These are phyloP conservation scores for Ophiocordyceps camponoti-floridani DNA, from an alignment of 2,329 filamentous ascomycete genomes.

Conservation along the genomic window DNA sequence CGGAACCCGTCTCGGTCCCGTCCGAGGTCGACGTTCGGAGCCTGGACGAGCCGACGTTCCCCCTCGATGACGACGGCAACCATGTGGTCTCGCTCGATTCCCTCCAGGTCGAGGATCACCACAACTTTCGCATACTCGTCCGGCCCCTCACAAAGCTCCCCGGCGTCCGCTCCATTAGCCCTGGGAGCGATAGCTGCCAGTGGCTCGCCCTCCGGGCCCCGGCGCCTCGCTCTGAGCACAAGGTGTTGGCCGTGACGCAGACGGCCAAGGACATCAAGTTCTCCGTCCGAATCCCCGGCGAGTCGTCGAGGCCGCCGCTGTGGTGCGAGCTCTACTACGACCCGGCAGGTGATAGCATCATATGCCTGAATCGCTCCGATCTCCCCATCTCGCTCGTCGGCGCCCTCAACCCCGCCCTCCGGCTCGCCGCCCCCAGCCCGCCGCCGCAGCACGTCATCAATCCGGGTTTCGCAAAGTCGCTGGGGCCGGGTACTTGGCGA, in stretches of 20 bases:
- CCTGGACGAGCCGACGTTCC: constrained; percentile 22
- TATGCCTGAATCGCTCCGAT: constrained; percentile 36
- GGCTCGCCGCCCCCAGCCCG: constrained; percentile 13
- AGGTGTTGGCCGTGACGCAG: constrained; percentile 41
- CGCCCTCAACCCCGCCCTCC: constrained; percentile 19
- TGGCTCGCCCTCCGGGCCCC: constrained; percentile 39
- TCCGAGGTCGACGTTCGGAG: constrained; percentile 32
- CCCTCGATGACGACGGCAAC: constrained; percentile 14
- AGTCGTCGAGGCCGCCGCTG: constrained; percentile 27
- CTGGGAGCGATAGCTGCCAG: constrained; percentile 35
- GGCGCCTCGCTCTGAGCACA: constrained; percentile 32
- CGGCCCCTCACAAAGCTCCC: constrained; percentile 33
- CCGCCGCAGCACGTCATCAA: constrained; percentile 23
- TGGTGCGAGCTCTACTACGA: constrained; percentile 45
- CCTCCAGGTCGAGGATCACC: constrained; percentile 31
- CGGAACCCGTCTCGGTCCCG: constrained; percentile 35
- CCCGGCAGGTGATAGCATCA: constrained; percentile 38
- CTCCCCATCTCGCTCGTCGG: constrained; percentile 31
- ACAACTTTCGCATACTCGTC: constrained; percentile 38
- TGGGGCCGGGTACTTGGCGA: constrained; percentile 38
- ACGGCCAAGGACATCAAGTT: constrained; percentile 42
- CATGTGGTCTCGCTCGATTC: constrained; percentile 32
- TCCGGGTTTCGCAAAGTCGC: constrained; percentile 23
- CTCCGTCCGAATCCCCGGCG: constrained; percentile 34
- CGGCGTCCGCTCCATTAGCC: constrained; percentile 22